phyloP scores from a whole-genome alignment of 2,329 filamentous ascomycete genomes.

The Zalaria sp. region DNA sequence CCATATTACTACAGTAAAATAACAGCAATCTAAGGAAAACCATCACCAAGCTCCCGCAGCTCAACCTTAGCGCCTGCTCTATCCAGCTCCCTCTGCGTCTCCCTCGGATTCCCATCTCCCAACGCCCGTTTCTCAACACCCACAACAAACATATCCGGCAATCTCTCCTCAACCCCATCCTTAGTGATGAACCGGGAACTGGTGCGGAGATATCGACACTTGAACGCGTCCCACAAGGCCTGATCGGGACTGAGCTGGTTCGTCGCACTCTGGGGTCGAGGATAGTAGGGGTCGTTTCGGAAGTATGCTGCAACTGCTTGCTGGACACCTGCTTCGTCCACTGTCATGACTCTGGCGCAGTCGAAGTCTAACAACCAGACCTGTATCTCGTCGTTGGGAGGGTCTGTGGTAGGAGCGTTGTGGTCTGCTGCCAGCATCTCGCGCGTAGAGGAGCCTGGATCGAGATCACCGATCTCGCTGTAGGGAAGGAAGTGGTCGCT shows the following conservation, averaged over 20 bases:
- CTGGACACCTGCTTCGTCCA: conserved; percentile 26
- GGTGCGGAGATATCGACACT: conserved; percentile 1
- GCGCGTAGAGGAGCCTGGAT: not conserved
- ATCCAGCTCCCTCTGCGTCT: no score
- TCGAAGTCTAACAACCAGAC: conserved; percentile 41
- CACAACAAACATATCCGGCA: no score
- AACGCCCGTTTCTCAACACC: no score
- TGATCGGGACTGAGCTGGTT: not conserved
- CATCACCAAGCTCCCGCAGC: no score
- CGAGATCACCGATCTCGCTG: not conserved
- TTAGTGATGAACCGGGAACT: not conserved
- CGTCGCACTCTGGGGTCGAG: conserved; percentile 18
- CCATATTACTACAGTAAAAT: no score
- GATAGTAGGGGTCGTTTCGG: conserved; percentile 39
- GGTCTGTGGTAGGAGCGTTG: not conserved
- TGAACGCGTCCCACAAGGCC: conserved; percentile 7
- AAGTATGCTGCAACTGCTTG: conserved; percentile 31
- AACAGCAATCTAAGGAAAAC: no score
- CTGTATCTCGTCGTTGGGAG: not conserved
- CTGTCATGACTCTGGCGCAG: conserved; percentile 38
- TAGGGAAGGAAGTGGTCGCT: not conserved
- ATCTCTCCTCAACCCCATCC: no score
- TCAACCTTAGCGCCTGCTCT: no score
- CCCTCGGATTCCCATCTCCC: no score
- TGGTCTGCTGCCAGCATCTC: not conserved